phyloP scores from a whole-genome alignment of 73 alveolate species.

The Uronychia binucleata region DNA sequence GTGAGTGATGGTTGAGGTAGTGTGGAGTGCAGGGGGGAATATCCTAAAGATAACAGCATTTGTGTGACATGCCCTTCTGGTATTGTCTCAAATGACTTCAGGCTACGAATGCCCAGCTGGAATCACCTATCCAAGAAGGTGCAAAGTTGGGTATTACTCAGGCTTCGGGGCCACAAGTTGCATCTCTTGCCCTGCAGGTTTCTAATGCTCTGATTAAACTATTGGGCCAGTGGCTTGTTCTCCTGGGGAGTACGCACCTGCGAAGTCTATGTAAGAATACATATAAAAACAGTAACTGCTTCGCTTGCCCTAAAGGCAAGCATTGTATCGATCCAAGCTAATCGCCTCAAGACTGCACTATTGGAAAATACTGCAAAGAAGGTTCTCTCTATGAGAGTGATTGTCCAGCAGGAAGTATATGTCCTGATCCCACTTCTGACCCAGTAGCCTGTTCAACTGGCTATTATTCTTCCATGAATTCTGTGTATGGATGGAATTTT shows the following conservation, averaged over 20 bases:
- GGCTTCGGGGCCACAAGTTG: conserved; percentile 24
- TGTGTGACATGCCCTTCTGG: neutral
- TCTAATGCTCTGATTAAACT: conserved; percentile 32
- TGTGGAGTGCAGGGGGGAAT: too few relatives aligned
- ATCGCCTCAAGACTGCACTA: conserved; percentile 14
- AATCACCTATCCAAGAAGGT: neutral
- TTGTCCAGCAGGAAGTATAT: conserved; percentile 37
- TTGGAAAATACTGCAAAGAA: conserved; percentile 6
- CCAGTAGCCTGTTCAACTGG: conserved; percentile 42
- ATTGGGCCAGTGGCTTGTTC: conserved; percentile 12
- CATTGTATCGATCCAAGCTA: neutral
- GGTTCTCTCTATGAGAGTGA: conserved; percentile 1
- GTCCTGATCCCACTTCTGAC: conserved; percentile 18
- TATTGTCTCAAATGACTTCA: conserved; percentile 3
- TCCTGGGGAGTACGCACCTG: conserved; percentile 10
- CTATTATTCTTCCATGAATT: conserved; percentile 42
- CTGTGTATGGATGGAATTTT: conserved; percentile 68
- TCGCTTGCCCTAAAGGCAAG: conserved; percentile 18
- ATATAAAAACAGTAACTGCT: conserved; percentile 2
- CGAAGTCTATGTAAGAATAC: neutral
- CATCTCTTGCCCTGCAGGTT: conserved; percentile 67
- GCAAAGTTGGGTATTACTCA: conserved; percentile 53
- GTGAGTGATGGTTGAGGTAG: too few relatives aligned
- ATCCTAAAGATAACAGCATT: neutral
- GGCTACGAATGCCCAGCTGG: conserved; percentile 19